Conservation (phyloP, 306 rosid genomes). For the Cicer chorassanicum region DNA sequence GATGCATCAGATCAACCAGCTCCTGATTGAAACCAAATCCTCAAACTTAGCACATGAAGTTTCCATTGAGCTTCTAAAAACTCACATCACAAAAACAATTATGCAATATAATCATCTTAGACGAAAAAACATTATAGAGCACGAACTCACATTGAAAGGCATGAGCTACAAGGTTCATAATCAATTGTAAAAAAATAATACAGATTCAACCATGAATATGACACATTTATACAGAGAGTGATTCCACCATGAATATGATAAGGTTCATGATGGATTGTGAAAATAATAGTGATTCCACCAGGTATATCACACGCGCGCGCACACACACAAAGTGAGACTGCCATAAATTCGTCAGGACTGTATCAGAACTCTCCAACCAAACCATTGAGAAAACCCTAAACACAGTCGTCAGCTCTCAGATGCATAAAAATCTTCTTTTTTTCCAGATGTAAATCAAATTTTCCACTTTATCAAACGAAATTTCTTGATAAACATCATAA, state of each 20-base stretch:
- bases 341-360: neutral
- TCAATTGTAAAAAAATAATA: neutral
- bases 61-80: conserved; percentile 16
- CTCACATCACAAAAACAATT: conserved; percentile 5
- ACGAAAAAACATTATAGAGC: neutral
- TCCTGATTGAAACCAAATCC: conserved; percentile 18
- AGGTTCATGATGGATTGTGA: conserved; percentile 17
- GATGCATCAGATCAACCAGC: conserved; percentile 12
- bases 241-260: neutral
- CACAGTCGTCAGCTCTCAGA: conserved; percentile 1
- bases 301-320: neutral
- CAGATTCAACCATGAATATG: too few relatives aligned
- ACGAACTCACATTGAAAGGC: conserved; percentile 5
- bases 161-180: neutral
- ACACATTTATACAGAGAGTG: too few relatives aligned
- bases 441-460: neutral
- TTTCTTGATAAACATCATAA: neutral
- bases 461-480: neutral
- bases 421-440: neutral
- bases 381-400: conserved; percentile 23
- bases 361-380: conserved; percentile 23
- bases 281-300: neutral
- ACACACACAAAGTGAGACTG: neutral
- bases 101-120: neutral
- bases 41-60: conserved; percentile 25